phyloP scores from a whole-genome alignment of 768 basidiomycete genomes.

The Panaeolus papilionaceus region DNA sequence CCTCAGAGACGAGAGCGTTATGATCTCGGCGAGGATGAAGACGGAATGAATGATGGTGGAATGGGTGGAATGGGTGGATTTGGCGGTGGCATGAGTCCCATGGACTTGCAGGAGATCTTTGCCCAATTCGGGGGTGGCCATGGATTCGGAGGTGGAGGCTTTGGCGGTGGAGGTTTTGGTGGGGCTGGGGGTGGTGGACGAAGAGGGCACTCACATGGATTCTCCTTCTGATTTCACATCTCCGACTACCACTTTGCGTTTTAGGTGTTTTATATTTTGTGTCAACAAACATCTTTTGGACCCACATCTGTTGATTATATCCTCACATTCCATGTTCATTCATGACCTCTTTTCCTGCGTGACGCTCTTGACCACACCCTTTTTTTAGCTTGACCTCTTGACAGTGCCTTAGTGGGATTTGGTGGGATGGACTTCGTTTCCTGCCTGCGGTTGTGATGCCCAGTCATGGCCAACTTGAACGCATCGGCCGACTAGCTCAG shows the following conservation, averaged over 20 bases:
- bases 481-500: conserved; percentile 49
- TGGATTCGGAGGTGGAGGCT: conserved; percentile 35
- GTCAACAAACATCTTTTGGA: neutral
- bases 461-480: neutral
- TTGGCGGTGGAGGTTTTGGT: conserved; percentile 32
- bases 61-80: conserved; percentile 53
- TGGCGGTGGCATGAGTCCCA: conserved; percentile 43
- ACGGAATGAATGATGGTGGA: conserved; percentile 58
- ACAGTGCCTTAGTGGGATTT: too few species aligned
- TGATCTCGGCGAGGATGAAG: conserved; percentile 84
- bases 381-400: too few species aligned
- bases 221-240: conserved; percentile 34
- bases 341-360: neutral
- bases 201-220: conserved; percentile 32
- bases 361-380: too few species aligned
- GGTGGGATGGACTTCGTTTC: too few species aligned
- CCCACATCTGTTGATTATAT: neutral
- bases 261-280: neutral
- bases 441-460: too few species aligned
- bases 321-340: neutral
- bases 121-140: conserved; percentile 63
- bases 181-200: conserved; percentile 28
- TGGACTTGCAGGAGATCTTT: conserved; percentile 69
- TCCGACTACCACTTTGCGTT: too few species aligned
- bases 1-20: conserved; percentile 74